Percentiles rank a stretch among this genome's conserved stretches.
Conservation (phyloP, 805 yeast species). For the Pichia sporocuriosa region DNA sequence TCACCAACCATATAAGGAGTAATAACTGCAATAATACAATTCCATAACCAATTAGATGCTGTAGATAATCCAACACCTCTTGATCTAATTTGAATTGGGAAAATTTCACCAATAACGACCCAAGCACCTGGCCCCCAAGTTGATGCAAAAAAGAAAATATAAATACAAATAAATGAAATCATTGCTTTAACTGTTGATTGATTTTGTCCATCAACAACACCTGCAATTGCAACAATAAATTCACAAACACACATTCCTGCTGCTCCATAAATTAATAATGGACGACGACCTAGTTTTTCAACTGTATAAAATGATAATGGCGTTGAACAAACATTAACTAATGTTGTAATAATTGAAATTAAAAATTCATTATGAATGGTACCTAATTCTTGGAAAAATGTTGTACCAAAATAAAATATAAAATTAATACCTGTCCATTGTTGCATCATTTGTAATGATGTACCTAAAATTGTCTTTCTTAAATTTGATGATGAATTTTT, state of each 20-base stretch:
- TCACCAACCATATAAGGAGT: slow-evolving; percentile 67
- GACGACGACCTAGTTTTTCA: slow-evolving; percentile 56
- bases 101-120: slow-evolving; percentile 56
- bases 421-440: slow-evolving; percentile 76
- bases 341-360: slow-evolving; percentile 46
- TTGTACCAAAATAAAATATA: slow-evolving; percentile 67
- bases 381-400: slow-evolving; percentile 53
- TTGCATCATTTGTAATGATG: slow-evolving; percentile 46
- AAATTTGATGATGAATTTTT: slow-evolving; percentile 32
- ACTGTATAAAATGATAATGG: slow-evolving; percentile 48
- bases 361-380: slow-evolving; percentile 40
- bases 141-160: slow-evolving; percentile 70
- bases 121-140: slow-evolving; percentile 82
- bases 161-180: slow-evolving; percentile 44
- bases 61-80: slow-evolving; percentile 65
- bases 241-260: slow-evolving; percentile 45
- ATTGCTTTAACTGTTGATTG: slow-evolving; percentile 26
- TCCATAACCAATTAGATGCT: slow-evolving; percentile 75
- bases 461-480: slow-evolving; percentile 39
- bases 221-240: slow-evolving; percentile 46
- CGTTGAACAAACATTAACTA: slow-evolving; percentile 46
- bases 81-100: slow-evolving; percentile 69
- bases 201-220: slow-evolving; percentile 26
- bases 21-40: slow-evolving; percentile 66
- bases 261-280: slow-evolving; percentile 42